Conservation (phyloP, 768 basidiomycete genomes). For the Chalciporus piperatus region DNA sequence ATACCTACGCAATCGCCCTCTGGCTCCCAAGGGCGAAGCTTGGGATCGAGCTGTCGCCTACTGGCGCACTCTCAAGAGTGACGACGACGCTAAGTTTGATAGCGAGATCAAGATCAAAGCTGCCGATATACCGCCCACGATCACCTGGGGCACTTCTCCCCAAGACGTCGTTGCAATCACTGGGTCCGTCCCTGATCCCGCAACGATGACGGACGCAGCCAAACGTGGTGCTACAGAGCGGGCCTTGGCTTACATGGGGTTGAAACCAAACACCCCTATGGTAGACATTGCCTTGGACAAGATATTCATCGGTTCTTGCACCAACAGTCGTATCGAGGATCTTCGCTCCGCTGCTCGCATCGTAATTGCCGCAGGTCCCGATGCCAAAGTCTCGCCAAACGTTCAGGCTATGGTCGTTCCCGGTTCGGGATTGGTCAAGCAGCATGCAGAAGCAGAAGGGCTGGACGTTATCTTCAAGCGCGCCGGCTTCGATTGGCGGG, state of each 20-base stretch:
- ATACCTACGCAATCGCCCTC: constrained; percentile 77
- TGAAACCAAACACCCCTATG: constrained; percentile 74
- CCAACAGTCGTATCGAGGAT: constrained; percentile 92
- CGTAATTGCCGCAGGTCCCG: constrained; percentile 67
- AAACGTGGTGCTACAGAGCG: constrained; percentile 71
- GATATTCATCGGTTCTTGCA: constrained; percentile 93
- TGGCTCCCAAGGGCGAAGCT: constrained; percentile 78
- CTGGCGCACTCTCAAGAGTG: constrained; percentile 77
- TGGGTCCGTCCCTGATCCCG: constrained; percentile 76
- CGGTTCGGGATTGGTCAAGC: constrained; percentile 86
- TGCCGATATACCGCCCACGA: constrained; percentile 83
- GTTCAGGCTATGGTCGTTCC: constrained; percentile 91
- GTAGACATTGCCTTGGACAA: constrained; percentile 81
- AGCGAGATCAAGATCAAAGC: constrained; percentile 76
- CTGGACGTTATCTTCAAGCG: constrained; percentile 83
- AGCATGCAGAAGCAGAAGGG: constrained; percentile 88
- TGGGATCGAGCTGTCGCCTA: constrained; percentile 87
- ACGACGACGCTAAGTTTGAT: constrained; percentile 84
- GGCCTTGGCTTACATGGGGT: constrained; percentile 84
- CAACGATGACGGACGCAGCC: constrained; percentile 57
- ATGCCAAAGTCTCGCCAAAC: constrained; percentile 68
- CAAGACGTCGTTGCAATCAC: constrained; percentile 86
- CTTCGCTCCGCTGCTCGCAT: constrained; percentile 82
- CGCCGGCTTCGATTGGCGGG: constrained; percentile 93
- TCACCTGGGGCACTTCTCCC: constrained; percentile 92